Evolutionary conservation across 2,329 filamentous ascomycete genomes (phyloP).

Genomic region (Pseudogymnoascus sp.): DNA sequence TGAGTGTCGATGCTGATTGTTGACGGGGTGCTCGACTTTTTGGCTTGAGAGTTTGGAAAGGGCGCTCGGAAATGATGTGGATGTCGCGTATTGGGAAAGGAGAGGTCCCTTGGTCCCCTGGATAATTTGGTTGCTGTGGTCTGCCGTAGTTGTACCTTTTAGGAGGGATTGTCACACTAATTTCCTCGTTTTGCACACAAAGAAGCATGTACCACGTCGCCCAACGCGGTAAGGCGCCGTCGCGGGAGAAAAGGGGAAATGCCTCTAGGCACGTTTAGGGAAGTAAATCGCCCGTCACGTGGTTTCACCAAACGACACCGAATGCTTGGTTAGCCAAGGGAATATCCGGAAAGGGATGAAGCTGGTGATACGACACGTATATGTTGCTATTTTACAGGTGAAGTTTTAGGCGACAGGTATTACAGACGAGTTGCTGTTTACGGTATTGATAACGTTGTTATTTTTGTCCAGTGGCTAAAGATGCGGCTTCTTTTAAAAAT

Average conservation of each 20-base stretch:
- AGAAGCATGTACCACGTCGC: background rate
- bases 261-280: slow-evolving; percentile 2
- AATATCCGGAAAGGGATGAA: background rate
- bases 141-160: background rate
- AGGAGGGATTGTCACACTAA: background rate
- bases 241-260: slow-evolving; percentile 6
- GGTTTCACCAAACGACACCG: background rate
- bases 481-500: background rate
- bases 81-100: slow-evolving; percentile 6
- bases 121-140: background rate
- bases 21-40: background rate
- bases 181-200: background rate
- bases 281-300: background rate
- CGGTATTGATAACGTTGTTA: background rate
- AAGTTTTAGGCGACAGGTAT: background rate
- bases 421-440: background rate
- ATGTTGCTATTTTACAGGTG: background rate
- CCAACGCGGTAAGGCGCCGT: background rate
- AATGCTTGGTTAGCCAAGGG: background rate
- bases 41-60: slow-evolving; percentile 7
- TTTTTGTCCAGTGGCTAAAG: background rate
- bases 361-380: background rate
- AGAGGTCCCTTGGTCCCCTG: slow-evolving; percentile 6
- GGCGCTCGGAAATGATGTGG: slow-evolving; percentile 7
- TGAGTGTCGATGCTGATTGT: background rate